Evolutionary conservation across 2,329 filamentous ascomycete genomes (phyloP), one percentile per base, ranked within the genome.

Genomic region (Trichoderma harzianum): DNA sequence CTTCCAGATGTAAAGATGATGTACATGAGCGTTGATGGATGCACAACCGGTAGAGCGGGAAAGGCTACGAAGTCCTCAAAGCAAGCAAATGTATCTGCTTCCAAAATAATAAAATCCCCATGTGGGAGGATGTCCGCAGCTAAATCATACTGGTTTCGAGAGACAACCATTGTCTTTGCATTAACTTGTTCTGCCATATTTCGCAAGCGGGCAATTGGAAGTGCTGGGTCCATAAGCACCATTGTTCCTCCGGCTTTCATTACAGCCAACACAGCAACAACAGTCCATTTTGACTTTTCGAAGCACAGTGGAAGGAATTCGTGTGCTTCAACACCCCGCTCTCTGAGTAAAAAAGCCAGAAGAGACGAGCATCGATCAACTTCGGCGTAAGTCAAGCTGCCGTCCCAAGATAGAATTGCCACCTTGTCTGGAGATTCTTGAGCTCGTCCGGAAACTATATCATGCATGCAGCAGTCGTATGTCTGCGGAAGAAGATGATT

Each of bases 241-340:
- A 79, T 81, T 2, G 79, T 80, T 4, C 77, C 80, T 7, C 81
- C 81, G 8, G 79, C 77, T 73, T 80, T 80, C 32, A 80, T 73
- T 24, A 82, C 74, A 0, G 75, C 78, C 70, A 81, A 72, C 36
- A 82, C 75, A 2, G 76, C 76, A 1, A 81, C 75, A 0, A 76
- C 76, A 0, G 78, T 78, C 78, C 76, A 79, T 21, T 73, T 73
- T 0, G 79, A 80, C 71, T 81, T 81, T 43, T 79, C 77, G 26
- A 80, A 80, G 53, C 76, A 79, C 1, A 81, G 69, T 0, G 78
- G 78, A 7, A 81, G 76, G 6, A 79, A 75, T 4, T 74, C 73
- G 4, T 76, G 24, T 55, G 39, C 32, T n/a, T 32, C 36, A 55
- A 67, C 61, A 18, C 71, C 68, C 14, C 24, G 30, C n/a, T 60